Evolutionary conservation across 768 basidiomycete species (phyloP).

Genomic region (Leucocoprinus leucothites): DNA sequence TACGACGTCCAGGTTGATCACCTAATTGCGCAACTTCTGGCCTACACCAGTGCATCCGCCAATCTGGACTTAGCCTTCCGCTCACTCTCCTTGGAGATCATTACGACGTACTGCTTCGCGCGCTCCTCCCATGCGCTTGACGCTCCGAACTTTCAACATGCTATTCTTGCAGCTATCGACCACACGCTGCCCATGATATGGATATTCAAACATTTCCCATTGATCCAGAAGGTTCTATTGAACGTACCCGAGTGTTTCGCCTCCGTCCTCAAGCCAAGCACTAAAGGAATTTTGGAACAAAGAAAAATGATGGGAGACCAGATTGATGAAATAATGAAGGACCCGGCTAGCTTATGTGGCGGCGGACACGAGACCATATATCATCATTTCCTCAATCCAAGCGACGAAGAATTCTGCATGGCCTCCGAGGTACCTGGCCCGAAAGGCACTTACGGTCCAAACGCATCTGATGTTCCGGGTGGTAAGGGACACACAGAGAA

Average conservation of each 20-base stretch:
- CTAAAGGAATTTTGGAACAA: slow-evolving; percentile 31
- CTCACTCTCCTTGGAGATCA: slow-evolving; percentile 35
- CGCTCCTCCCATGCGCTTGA: slow-evolving; percentile 26
- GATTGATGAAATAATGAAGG: slow-evolving; percentile 31
- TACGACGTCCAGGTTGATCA: slow-evolving; percentile 26
- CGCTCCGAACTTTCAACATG: slow-evolving; percentile 30
- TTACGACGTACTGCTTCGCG: slow-evolving; percentile 37
- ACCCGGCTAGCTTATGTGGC: slow-evolving; percentile 26
- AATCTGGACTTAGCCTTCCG: slow-evolving; percentile 39
- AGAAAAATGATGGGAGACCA: slow-evolving; percentile 30
- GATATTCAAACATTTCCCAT: slow-evolving; percentile 35
- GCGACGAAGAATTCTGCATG: neutral
- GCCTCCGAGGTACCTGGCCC: neutral
- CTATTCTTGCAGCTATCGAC: slow-evolving; percentile 31
- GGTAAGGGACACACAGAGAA: slow-evolving; percentile 20
- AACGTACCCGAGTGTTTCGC: slow-evolving; percentile 31
- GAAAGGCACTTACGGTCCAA: neutral
- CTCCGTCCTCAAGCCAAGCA: slow-evolving; percentile 31
- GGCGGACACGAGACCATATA: slow-evolving; percentile 35
- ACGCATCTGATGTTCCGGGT: slow-evolving; percentile 12
- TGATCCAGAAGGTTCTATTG: slow-evolving; percentile 27
- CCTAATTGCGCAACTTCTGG: slow-evolving; percentile 24
- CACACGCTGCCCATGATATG: slow-evolving; percentile 33
- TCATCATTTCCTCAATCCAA: slow-evolving; percentile 31
- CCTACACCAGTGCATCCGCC: slow-evolving; percentile 19